Conservation (phyloP, 257 asterid genomes). For the Solanum rostratum region DNA sequence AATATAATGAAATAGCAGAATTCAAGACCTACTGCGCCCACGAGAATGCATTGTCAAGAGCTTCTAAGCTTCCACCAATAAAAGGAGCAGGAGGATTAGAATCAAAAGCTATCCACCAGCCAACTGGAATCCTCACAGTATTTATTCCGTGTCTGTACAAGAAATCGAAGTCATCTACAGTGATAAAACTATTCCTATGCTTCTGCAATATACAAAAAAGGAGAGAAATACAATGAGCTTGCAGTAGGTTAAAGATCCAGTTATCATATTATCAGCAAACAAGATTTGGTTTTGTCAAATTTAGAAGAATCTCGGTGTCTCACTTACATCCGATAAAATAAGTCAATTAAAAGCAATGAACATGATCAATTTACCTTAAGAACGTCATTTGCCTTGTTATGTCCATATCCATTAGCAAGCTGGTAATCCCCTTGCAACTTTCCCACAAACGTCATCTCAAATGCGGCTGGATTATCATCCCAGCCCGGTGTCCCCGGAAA, state of each 20-base stretch:
- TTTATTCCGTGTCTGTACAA: constrained; percentile 61
- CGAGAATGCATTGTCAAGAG: constrained; percentile 74
- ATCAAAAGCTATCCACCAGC: constrained; percentile 92
- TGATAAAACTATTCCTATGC: constrained; percentile 61
- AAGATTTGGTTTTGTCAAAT: not conserved
- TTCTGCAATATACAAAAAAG: constrained; percentile 32
- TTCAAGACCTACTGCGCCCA: constrained; percentile 68
- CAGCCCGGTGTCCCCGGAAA: constrained; percentile 66
- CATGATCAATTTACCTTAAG: constrained; percentile 30
- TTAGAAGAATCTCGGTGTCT: not conserved
- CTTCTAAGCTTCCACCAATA: constrained; percentile 56
- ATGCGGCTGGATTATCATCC: constrained; percentile 86
- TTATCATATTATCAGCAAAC: not conserved
- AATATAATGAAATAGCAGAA: not conserved
- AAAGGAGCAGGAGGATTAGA: constrained; percentile 69
- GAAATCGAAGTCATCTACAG: constrained; percentile 56
- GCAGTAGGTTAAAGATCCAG: not conserved
- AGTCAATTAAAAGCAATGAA: not conserved
- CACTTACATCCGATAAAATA: not conserved
- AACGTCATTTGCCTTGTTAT: constrained; percentile 40
- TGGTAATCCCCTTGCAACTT: constrained; percentile 79
- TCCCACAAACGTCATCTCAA: constrained; percentile 35
- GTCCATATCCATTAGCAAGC: constrained; percentile 80
- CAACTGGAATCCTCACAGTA: constrained; percentile 79
- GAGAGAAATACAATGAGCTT: not conserved